These are phyloP conservation scores for Eucalyptus brandiana DNA, from an alignment of 345 rosid species.

Conservation along the genomic window DNA sequence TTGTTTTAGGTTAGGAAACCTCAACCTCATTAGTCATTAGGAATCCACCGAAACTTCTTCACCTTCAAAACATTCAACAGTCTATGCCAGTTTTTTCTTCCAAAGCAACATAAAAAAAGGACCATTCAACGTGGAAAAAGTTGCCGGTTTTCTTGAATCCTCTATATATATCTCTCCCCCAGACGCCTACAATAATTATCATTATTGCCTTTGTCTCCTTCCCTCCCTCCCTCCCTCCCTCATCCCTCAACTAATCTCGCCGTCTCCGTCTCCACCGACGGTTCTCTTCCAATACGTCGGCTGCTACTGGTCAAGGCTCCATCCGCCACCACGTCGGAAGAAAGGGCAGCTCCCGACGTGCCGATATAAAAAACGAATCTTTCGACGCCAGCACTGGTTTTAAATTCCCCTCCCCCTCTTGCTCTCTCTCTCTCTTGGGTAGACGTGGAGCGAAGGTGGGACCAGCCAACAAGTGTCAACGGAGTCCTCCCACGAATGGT, in stretches of 20 bases:
- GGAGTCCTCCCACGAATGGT: background rate
- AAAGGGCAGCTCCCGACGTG: background rate
- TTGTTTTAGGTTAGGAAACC: background rate
- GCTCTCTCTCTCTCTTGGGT: background rate
- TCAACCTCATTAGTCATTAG: background rate
- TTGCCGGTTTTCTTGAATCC: background rate
- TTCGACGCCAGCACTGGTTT: background rate
- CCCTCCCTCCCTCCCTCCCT: background rate
- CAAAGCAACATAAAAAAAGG: background rate
- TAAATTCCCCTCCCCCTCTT: background rate
- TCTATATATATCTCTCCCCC: background rate
- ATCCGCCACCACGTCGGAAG: background rate
- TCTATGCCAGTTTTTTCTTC: background rate
- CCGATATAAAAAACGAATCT: background rate
- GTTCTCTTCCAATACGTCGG: background rate
- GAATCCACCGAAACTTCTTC: background rate
- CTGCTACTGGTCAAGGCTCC: background rate
- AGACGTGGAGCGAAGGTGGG: background rate
- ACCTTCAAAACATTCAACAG: background rate
- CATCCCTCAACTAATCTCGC: background rate
- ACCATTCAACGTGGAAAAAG: background rate
- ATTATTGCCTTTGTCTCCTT: background rate
- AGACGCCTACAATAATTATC: background rate
- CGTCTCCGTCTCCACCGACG: background rate
- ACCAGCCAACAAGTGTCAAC: background rate